Base-by-base conservation (phyloP, 1,139 yeast genomes). In the Candida freyschussii region DNA sequence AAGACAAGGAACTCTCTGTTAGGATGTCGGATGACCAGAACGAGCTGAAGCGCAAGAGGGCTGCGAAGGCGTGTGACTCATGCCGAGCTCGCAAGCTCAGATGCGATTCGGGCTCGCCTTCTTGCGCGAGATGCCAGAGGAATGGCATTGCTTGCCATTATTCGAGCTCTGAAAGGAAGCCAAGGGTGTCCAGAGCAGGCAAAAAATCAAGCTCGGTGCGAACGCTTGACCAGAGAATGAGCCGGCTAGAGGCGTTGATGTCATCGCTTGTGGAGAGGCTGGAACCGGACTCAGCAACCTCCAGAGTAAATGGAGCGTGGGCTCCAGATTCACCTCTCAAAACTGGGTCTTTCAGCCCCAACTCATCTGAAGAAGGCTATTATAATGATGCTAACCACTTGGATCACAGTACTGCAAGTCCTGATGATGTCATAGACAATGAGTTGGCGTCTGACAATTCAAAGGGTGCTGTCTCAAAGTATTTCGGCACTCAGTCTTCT, bases 401-500 rank as follows among this genome's bases (percentile, higher is more conserved):
- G 10, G 15, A 7, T 5, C 11, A 6, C 16, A 8, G 26, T 17
- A 13, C 14, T 13, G 15, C 26, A 8, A 7, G 13, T 21, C 12
- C 9, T 21, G n/a, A n/a, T n/a, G n/a, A n/a, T n/a, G n/a, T n/a
- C n/a, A n/a, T n/a, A n/a, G n/a, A n/a, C n/a, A n/a, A n/a, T n/a
- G n/a, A n/a, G n/a, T n/a, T n/a, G n/a, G n/a, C n/a, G n/a, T n/a
- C n/a, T n/a, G n/a, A n/a, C n/a, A n/a, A n/a, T n/a, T n/a, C n/a
- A n/a, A n/a, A n/a, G n/a, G n/a, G n/a, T n/a, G n/a, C n/a, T n/a
- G n/a, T n/a, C n/a, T n/a, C n/a, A 17, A 39, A 39, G 29, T 48
- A 43, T 26, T 41, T 44, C 27, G 54, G 54, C 0, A 30, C 53
- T 34, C 40, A 53, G 20, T 45, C 65, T 0, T 51, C 64, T 1